These are phyloP conservation scores for Calocybe cyanea DNA, from an alignment of 768 basidiomycete genomes.

Conservation along the genomic window DNA sequence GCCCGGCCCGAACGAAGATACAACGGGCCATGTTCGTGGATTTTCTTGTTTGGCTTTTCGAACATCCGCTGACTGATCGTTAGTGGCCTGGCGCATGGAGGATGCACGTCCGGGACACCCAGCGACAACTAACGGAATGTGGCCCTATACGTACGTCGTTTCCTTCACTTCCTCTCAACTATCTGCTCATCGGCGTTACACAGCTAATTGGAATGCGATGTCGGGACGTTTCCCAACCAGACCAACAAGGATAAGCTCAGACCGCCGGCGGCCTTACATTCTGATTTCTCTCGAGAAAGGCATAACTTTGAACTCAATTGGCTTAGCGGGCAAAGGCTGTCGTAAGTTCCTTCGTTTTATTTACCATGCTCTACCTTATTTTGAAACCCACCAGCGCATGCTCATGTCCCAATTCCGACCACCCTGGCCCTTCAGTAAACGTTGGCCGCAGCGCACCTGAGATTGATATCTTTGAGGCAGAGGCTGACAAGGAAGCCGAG, in stretches of 20 bases:
- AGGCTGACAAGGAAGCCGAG: slow-evolving; percentile 50
- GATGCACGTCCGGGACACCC: slow-evolving; percentile 79
- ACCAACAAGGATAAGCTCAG: slow-evolving; percentile 45
- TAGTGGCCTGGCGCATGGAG: slow-evolving; percentile 89
- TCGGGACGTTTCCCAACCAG: slow-evolving; percentile 78
- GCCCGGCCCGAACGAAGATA: slow-evolving; percentile 53
- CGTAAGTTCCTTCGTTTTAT: slow-evolving; percentile 37
- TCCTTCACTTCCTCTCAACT: background rate
- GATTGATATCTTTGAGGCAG: slow-evolving; percentile 80
- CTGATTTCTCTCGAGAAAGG: slow-evolving; percentile 40
- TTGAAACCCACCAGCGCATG: slow-evolving; percentile 51
- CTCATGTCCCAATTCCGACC: slow-evolving; percentile 71
- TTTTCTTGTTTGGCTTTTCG: too few species aligned
- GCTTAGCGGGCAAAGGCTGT: slow-evolving; percentile 73
- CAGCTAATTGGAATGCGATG: slow-evolving; percentile 66
- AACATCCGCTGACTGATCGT: too few species aligned
- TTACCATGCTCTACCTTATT: background rate
- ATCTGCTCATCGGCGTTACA: background rate
- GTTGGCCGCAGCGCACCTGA: slow-evolving; percentile 74
- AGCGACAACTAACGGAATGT: slow-evolving; percentile 71
- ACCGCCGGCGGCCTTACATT: slow-evolving; percentile 59
- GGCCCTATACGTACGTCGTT: slow-evolving; percentile 70
- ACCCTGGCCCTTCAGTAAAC: slow-evolving; percentile 62
- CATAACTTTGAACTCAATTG: slow-evolving; percentile 66
- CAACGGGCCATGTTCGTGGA: slow-evolving; percentile 38